phyloP scores from a whole-genome alignment of 1,284 basidiomycete species.

The Leccinum angustisporum region DNA sequence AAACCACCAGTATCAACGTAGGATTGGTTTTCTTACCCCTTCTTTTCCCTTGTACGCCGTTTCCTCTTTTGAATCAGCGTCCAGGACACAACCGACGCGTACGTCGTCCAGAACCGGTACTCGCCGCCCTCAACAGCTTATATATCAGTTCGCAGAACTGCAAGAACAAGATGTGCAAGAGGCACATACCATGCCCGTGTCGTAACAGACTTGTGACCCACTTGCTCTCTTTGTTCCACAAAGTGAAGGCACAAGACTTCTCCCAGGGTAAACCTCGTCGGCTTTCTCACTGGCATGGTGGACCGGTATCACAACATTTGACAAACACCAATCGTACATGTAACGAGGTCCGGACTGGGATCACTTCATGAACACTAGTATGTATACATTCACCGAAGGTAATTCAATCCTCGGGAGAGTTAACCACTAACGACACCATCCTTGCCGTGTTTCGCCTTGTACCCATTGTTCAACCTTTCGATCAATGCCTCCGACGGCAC shows the following conservation, averaged over 20 bases:
- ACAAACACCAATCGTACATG: neutral
- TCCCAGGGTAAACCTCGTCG: neutral
- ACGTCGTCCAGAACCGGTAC: neutral
- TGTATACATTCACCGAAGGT: neutral
- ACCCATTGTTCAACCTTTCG: neutral
- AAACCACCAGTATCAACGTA: neutral
- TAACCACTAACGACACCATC: slow-evolving; percentile 3
- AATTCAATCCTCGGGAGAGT: neutral
- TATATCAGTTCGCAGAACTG: neutral
- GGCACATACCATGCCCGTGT: neutral
- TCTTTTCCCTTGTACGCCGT: neutral
- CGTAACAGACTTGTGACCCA: neutral
- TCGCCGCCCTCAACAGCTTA: neutral
- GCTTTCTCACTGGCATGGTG: no score
- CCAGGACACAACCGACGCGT: neutral
- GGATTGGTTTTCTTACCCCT: neutral
- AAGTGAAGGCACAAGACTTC: neutral
- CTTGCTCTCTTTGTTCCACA: neutral
- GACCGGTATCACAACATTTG: neutral
- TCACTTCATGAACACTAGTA: neutral
- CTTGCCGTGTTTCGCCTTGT: slow-evolving; percentile 2
- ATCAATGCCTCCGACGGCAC: neutral
- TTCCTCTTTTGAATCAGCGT: neutral
- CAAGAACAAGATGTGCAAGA: neutral
- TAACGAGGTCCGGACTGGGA: neutral